These are phyloP conservation scores for Suhomyces chickasaworum DNA, from an alignment of 1,139 yeast genomes.

Conservation along the genomic window DNA sequence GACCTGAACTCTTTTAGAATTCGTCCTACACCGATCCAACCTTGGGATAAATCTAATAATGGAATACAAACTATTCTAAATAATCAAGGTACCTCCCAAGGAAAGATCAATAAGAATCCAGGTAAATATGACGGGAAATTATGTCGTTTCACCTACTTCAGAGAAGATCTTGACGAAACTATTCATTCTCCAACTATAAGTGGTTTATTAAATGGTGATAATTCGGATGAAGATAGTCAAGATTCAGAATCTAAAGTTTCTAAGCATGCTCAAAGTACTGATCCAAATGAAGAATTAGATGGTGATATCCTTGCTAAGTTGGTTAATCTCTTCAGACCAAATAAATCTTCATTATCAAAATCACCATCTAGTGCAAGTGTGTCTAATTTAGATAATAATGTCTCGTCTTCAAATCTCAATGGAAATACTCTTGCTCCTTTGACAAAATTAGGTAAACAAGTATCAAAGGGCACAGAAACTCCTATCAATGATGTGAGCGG, in stretches of 20 bases:
- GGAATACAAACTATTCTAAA: conserved; percentile 34
- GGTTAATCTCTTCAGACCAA: conserved; percentile 37
- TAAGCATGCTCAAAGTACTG: not conserved
- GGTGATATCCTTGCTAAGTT: conserved; percentile 20
- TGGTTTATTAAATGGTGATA: conserved; percentile 53
- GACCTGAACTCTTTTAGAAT: conserved; percentile 55
- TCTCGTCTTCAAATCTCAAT: conserved; percentile 8
- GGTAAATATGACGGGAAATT: conserved; percentile 24
- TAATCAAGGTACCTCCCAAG: not conserved
- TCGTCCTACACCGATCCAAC: conserved; percentile 74
- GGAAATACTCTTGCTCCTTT: conserved; percentile 13
- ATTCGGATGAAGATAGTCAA: conserved; percentile 8
- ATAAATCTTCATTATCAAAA: conserved; percentile 18
- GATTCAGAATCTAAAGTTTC: conserved; percentile 3
- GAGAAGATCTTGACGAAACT: conserved; percentile 86
- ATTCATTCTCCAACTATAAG: conserved; percentile 88
- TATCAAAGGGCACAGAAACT: conserved; percentile 13
- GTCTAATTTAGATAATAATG: conserved; percentile 10
- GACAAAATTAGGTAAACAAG: conserved; percentile 9
- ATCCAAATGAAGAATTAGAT: conserved; percentile 16
- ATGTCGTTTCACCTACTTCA: conserved; percentile 82
- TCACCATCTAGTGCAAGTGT: conserved; percentile 18
- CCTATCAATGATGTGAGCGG: conserved; percentile 17
- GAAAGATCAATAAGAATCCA: conserved; percentile 3
- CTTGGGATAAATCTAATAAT: conserved; percentile 61